phyloP scores from a whole-genome alignment of 306 rosid species.

The Erythrophleum fordii region DNA sequence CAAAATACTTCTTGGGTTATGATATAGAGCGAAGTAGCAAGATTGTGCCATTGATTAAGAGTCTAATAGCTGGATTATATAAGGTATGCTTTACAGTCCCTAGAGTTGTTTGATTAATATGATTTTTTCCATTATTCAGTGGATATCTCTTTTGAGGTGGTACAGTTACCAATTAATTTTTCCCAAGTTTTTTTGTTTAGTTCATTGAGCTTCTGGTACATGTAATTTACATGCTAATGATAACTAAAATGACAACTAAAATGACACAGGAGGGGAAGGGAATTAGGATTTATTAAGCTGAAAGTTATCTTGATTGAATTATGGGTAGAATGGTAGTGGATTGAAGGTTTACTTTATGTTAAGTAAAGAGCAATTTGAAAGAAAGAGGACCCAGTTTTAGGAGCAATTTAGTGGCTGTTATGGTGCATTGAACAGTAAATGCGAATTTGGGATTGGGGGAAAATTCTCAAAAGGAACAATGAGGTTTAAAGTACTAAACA shows the following conservation, averaged over 20 bases:
- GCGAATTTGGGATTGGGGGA: constrained; percentile 1
- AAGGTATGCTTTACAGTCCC: constrained; percentile 82
- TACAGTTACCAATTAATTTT: constrained; percentile 26
- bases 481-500: neutral
- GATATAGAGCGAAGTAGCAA: constrained; percentile 75
- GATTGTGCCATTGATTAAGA: constrained; percentile 85
- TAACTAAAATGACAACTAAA: constrained; percentile 33
- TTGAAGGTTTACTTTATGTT: neutral
- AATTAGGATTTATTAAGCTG: constrained; percentile 23
- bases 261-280: neutral
- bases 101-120: constrained; percentile 41
- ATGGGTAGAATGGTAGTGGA: constrained; percentile 10
- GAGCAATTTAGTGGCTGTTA: neutral
- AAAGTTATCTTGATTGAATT: constrained; percentile 1
- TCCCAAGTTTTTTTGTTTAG: constrained; percentile 3
- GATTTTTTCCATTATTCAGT: constrained; percentile 27
- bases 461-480: neutral
- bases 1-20: constrained; percentile 90
- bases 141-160: constrained; percentile 21
- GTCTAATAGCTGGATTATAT: constrained; percentile 85
- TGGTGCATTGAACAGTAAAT: neutral
- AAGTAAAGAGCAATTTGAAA: constrained; percentile 5
- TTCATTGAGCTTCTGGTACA: neutral
- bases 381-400: neutral
- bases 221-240: neutral